Evolutionary conservation across 1,139 yeast species (phyloP).

Genomic region (Yamadazyma friedrichii): DNA sequence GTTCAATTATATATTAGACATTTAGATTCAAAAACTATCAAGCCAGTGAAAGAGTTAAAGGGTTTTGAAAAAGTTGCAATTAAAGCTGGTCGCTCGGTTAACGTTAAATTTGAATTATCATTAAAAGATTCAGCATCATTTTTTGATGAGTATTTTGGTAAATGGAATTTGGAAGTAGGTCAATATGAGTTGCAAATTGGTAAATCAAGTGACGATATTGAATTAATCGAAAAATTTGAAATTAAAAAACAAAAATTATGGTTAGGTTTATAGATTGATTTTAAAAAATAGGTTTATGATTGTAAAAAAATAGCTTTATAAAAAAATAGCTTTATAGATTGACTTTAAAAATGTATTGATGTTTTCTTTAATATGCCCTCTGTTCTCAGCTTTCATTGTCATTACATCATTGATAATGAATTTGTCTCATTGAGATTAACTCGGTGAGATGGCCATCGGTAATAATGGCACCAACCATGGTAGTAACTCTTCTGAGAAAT

Average conservation of each 20-base stretch:
- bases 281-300: background rate
- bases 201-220: slow-evolving; percentile 22
- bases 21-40: slow-evolving; percentile 35
- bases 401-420: too few species aligned
- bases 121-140: slow-evolving; percentile 49
- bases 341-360: too few species aligned
- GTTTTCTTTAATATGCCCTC: too few species aligned
- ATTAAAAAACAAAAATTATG: slow-evolving; percentile 19
- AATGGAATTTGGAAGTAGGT: slow-evolving; percentile 41
- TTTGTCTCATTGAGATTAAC: too few species aligned
- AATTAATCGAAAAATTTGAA: slow-evolving; percentile 31
- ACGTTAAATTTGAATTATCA: slow-evolving; percentile 30
- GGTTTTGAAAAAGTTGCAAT: slow-evolving; percentile 50
- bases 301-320: too few species aligned
- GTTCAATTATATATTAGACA: slow-evolving; percentile 45
- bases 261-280: slow-evolving; percentile 13
- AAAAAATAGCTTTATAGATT: too few species aligned
- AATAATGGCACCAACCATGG: too few species aligned
- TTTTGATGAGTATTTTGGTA: slow-evolving; percentile 45
- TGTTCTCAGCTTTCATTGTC: too few species aligned
- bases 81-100: slow-evolving; percentile 34
- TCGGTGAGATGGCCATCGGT: too few species aligned
- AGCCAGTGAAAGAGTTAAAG: slow-evolving; percentile 56
- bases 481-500: too few species aligned
- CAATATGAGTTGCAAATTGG: slow-evolving; percentile 48